Evolutionary conservation across 2,329 filamentous ascomycete genomes (phyloP).

Genomic region (Epichloe scottii): DNA sequence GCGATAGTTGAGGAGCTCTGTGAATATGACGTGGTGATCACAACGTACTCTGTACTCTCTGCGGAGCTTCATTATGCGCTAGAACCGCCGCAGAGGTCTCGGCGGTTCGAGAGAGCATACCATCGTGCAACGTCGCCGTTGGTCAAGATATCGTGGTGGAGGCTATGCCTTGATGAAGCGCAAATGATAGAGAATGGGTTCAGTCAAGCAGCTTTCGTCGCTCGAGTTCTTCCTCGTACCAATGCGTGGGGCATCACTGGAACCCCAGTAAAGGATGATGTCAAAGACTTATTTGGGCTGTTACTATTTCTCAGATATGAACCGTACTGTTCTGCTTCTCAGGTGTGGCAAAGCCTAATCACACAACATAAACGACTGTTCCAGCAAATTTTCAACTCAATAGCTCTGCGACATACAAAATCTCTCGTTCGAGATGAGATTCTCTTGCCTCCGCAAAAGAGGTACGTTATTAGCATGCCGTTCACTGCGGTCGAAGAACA

Average conservation of each 20-base stretch:
- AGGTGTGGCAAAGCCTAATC: slow-evolving; percentile 57
- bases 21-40: slow-evolving; percentile 46
- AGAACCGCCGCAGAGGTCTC: slow-evolving; percentile 54
- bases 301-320: slow-evolving; percentile 69
- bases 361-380: slow-evolving; percentile 51
- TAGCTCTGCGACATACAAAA: slow-evolving; percentile 81
- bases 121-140: slow-evolving; percentile 61
- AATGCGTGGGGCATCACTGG: slow-evolving; percentile 87
- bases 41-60: slow-evolving; percentile 59
- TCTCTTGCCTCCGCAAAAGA: slow-evolving; percentile 66
- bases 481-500: slow-evolving; percentile 88
- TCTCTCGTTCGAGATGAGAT: slow-evolving; percentile 67
- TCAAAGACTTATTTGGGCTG: slow-evolving; percentile 67
- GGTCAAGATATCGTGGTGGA: slow-evolving; percentile 76
- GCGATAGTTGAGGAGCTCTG: slow-evolving; percentile 32
- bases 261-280: slow-evolving; percentile 72
- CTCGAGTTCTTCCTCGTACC: slow-evolving; percentile 64
- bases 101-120: slow-evolving; percentile 54
- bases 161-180: slow-evolving; percentile 64
- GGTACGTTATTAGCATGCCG: slow-evolving; percentile 77
- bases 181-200: slow-evolving; percentile 92
- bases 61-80: slow-evolving; percentile 68
- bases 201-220: slow-evolving; percentile 69
- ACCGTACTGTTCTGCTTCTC: slow-evolving; percentile 54
- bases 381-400: slow-evolving; percentile 51